Evolutionary conservation across 306 rosid genomes (phyloP).

Genomic region (Cicer cuneatum): DNA sequence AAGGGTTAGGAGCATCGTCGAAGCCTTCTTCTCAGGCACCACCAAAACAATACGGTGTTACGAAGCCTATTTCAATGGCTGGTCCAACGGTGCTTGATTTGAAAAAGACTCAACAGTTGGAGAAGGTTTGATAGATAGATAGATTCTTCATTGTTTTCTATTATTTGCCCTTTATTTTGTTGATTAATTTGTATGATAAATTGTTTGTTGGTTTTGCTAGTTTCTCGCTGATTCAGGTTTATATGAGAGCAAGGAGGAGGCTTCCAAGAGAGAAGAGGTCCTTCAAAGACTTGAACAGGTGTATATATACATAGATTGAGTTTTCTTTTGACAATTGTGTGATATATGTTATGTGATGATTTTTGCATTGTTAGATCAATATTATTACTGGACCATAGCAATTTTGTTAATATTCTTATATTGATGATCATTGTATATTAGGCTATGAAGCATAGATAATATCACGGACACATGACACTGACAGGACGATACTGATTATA

Average conservation of each 20-base stretch:
- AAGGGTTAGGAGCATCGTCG: constrained; percentile 49
- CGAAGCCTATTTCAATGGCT: constrained; percentile 69
- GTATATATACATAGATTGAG: not conserved
- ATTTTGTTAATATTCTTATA: not conserved
- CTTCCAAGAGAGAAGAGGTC: constrained; percentile 68
- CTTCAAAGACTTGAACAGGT: constrained; percentile 65
- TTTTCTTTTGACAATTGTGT: not conserved
- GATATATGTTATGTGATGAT: not conserved
- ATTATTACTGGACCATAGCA: not conserved
- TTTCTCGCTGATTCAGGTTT: constrained; percentile 63
- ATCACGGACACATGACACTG: too few relatives aligned
- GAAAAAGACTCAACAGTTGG: constrained; percentile 55
- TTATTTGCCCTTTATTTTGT: not conserved
- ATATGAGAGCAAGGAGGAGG: constrained; percentile 66
- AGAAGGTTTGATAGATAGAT: constrained; percentile 59
- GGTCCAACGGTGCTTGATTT: constrained; percentile 62
- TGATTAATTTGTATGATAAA: not conserved
- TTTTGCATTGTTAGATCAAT: not conserved
- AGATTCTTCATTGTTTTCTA: not conserved
- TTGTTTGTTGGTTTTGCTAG: constrained; percentile 44
- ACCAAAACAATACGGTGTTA: constrained; percentile 63
- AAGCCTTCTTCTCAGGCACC: constrained; percentile 41
- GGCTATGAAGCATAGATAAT: not conserved
- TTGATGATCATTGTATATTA: not conserved
- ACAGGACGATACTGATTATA: too few relatives aligned